Evolutionary conservation across 208 protist species (phyloP), one percentile per base, ranked within the genome.

Genomic region (Zelonia costaricensis): DNA sequence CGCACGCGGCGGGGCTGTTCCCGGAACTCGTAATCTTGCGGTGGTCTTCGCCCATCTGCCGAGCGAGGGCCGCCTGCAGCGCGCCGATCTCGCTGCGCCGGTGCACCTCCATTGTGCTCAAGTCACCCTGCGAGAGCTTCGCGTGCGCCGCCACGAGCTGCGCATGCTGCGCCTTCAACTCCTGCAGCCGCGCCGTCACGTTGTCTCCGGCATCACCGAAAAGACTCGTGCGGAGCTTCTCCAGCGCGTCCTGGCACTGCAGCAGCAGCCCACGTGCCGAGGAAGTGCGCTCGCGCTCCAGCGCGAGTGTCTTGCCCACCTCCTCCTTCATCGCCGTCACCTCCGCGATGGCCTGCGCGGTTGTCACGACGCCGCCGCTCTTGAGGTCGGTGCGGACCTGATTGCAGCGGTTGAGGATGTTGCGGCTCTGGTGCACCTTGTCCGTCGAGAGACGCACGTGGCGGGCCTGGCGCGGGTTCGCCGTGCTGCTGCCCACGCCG

Each of bases 201-300:
- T 64, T 59, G 1, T 3, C 0, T n/a, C 33, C 46, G 9, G 58
- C 13, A 4, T 36, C 47, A 13, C 65, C 57, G 28, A 47, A 64
- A 16, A 54, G 27, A 0, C 13, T 1, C 4, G 28, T 28, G 16
- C 36, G 65, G 6, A 51, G 30, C 12, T 31, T 30, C 1, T 28
- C 42, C 2, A 72, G 13, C 10, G 6, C 57, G 16, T 72, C 65
- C 8, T 39, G 31, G 43, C 65, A 72, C 9, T 4, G 28, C 65
- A 54, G 56, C 49, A 62, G 15, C 4, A 64, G 31, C 4, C 33
- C 22, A 10, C 65, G 65, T 39, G 44, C 10, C 28, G 46, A 53
- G 0, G 43, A 20, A 0, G 40, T 36, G 3, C 48, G 51, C 27
- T 72, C 46, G 18, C 48, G 38, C 49, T 65, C 49, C 46, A 72